Evolutionary conservation across 2,329 filamentous ascomycete genomes (phyloP).

Genomic region (Fusarium hostae): DNA sequence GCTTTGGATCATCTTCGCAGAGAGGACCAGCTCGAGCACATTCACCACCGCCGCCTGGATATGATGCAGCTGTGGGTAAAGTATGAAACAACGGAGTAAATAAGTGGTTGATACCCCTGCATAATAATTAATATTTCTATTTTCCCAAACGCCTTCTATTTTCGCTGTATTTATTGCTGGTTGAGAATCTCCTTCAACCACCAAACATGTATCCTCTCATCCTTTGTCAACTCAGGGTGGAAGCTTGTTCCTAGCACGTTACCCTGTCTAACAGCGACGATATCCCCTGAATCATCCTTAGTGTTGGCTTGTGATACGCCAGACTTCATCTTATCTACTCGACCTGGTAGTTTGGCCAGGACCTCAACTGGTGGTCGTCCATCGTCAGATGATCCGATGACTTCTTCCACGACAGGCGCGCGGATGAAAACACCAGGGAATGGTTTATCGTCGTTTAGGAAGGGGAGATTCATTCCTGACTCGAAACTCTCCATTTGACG

Average conservation of each 20-base stretch:
- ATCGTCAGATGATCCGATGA: constrained; percentile 60
- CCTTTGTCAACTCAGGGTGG: constrained; percentile 91
- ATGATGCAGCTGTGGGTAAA: constrained; percentile 30
- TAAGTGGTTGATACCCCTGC: constrained; percentile 13
- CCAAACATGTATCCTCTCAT: constrained; percentile 91
- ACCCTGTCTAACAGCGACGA: constrained; percentile 88
- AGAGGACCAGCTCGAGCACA: constrained; percentile 11
- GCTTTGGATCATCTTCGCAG: constrained; percentile 19
- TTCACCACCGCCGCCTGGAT: constrained; percentile 41
- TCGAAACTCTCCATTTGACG: constrained; percentile 93
- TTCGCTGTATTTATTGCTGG: constrained; percentile 25
- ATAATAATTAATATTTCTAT: constrained; percentile 17
- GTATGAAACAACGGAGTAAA: constrained; percentile 2
- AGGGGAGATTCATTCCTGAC: constrained; percentile 76
- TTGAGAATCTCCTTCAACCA: constrained; percentile 78
- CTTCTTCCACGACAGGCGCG: constrained; percentile 89
- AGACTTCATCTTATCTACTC: constrained; percentile 52
- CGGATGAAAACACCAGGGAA: constrained; percentile 94
- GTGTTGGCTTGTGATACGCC: constrained; percentile 52
- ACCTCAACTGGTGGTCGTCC: constrained; percentile 58
- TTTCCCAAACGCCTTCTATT: constrained; percentile 22
- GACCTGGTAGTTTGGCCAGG: constrained; percentile 60
- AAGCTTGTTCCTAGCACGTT: constrained; percentile 97
- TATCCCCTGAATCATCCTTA: constrained; percentile 70
- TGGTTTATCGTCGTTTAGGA: constrained; percentile 60